Evolutionary conservation across 768 basidiomycete genomes (phyloP).

Genomic region (Leccinum longicurvipes): DNA sequence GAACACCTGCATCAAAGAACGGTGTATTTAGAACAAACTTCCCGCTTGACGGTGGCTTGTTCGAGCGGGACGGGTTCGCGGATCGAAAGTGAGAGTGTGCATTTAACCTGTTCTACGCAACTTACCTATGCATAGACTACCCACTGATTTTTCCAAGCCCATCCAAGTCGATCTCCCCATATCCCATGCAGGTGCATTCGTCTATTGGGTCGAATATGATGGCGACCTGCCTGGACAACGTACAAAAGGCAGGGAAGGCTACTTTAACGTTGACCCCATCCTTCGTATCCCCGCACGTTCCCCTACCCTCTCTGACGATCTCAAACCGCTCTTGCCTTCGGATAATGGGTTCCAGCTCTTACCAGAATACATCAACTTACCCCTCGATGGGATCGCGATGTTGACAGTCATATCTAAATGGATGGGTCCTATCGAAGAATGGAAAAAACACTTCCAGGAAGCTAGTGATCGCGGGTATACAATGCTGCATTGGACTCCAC

Average conservation of each 20-base stretch:
- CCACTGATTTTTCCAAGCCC: slow-evolving; percentile 83
- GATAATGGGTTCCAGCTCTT: slow-evolving; percentile 51
- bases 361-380: slow-evolving; percentile 59
- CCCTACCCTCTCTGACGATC: slow-evolving; percentile 61
- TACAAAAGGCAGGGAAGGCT: slow-evolving; percentile 81
- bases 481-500: slow-evolving; percentile 95
- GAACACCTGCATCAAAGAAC: slow-evolving; percentile 85
- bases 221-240: slow-evolving; percentile 54
- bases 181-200: slow-evolving; percentile 93
- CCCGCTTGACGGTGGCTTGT: slow-evolving; percentile 87
- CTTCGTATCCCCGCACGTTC: slow-evolving; percentile 73
- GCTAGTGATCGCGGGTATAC: slow-evolving; percentile 91
- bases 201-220: slow-evolving; percentile 93
- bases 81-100: slow-evolving; percentile 62
- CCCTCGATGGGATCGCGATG: slow-evolving; percentile 85
- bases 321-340: slow-evolving; percentile 48
- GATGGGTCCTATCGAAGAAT: slow-evolving; percentile 85
- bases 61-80: slow-evolving; percentile 70
- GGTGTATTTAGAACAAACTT: slow-evolving; percentile 97
- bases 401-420: slow-evolving; percentile 94
- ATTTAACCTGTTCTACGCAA: neutral
- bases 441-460: slow-evolving; percentile 79
- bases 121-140: slow-evolving; percentile 53
- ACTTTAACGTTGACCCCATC: slow-evolving; percentile 95
- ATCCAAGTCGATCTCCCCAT: slow-evolving; percentile 95